phyloP scores from a whole-genome alignment of 148 eudicot species.

The Rhododendron griersonianum region DNA sequence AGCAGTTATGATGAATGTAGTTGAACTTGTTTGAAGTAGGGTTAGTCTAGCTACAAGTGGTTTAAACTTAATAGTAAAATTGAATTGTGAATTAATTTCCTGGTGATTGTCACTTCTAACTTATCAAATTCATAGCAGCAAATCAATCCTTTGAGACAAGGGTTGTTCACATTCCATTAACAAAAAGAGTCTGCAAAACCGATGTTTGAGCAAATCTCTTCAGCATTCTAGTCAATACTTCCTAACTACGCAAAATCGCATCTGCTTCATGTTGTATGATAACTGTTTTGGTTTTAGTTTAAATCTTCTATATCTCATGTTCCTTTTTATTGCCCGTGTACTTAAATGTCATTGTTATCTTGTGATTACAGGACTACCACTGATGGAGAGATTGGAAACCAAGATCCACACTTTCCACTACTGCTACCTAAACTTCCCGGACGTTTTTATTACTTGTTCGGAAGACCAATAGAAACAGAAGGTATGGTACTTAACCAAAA shows the following conservation, averaged over 20 bases:
- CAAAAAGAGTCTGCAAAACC: not conserved
- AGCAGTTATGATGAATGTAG: not conserved
- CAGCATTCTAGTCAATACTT: not conserved
- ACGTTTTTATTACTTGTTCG: constrained; percentile 66
- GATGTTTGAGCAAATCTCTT: not conserved
- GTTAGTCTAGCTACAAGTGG: not conserved
- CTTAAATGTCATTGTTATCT: not conserved
- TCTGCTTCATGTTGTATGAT: not conserved
- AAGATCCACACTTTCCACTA: constrained; percentile 47
- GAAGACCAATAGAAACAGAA: constrained; percentile 54
- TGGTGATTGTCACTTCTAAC: not conserved
- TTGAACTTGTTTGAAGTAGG: not conserved
- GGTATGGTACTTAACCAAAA: not conserved
- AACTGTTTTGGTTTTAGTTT: not conserved
- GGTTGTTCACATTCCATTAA: not conserved
- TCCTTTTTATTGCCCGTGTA: not conserved
- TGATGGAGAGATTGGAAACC: constrained; percentile 61
- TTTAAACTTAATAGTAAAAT: not conserved
- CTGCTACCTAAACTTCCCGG: constrained; percentile 71
- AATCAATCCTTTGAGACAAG: not conserved
- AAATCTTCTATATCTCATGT: not conserved
- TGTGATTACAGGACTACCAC: constrained; percentile 25
- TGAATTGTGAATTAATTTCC: not conserved
- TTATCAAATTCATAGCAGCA: not conserved
- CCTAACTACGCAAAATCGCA: not conserved